A percentile compares a stretch with the other conserved stretches of the same genome.
phyloP scores from a whole-genome alignment of 164 flowering plant genomes.

The Platanus orientalis region DNA sequence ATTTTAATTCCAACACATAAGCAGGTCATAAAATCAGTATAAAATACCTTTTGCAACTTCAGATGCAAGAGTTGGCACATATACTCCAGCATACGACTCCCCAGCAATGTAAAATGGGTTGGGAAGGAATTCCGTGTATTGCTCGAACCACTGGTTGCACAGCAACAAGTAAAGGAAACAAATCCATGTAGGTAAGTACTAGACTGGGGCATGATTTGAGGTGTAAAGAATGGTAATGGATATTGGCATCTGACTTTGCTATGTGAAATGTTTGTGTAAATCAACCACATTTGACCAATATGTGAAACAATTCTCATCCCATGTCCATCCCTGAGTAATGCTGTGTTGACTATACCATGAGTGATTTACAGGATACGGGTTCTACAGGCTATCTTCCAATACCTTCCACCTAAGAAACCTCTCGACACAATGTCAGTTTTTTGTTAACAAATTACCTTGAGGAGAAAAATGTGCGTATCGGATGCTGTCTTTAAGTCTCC shows the following conservation, averaged over 20 bases:
- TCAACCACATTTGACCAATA: no score
- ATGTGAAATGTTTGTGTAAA: no score
- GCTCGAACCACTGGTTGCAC: constrained; percentile 73
- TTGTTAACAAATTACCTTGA: constrained; percentile 47
- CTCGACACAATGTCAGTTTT: background rate
- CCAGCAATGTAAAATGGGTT: constrained; percentile 83
- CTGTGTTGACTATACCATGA: no score
- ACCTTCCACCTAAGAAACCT: background rate
- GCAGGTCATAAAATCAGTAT: background rate
- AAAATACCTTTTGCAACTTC: constrained; percentile 69
- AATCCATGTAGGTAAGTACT: background rate
- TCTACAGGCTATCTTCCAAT: no score
- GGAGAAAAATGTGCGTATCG: constrained; percentile 72
- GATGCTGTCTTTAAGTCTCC: constrained; percentile 76
- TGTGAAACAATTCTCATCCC: no score
- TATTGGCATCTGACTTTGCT: no score
- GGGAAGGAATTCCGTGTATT: constrained; percentile 61
- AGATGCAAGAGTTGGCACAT: constrained; percentile 87
- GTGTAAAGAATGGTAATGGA: no score
- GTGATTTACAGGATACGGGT: no score
- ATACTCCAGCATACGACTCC: constrained; percentile 95
- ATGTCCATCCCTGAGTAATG: no score
- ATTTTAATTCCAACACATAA: constrained; percentile 4
- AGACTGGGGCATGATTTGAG: background rate
- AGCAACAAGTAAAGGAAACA: background rate